phyloP scores from a whole-genome alignment of 768 basidiomycete genomes.

The Terana coerulea region DNA sequence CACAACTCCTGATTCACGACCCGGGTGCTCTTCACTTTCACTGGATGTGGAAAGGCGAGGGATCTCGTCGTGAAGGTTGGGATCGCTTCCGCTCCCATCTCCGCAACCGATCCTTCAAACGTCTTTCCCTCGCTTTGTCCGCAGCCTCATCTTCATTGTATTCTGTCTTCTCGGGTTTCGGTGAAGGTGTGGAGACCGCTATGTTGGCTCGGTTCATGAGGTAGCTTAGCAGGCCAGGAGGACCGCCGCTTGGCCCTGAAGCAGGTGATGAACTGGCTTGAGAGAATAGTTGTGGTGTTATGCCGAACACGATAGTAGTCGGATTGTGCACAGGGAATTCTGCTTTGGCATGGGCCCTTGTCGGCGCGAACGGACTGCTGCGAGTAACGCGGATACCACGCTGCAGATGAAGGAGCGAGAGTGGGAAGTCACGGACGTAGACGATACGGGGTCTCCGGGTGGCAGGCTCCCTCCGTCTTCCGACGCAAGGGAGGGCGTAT shows the following conservation, averaged over 20 bases:
- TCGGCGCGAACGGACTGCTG: constrained; percentile 74
- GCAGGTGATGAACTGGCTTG: background rate
- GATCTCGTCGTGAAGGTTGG: constrained; percentile 56
- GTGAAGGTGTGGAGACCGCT: constrained; percentile 26
- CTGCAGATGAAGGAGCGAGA: constrained; percentile 63
- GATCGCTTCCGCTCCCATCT: constrained; percentile 72
- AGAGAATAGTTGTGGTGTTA: constrained; percentile 67
- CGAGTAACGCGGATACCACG: constrained; percentile 78
- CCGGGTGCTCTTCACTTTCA: constrained; percentile 32
- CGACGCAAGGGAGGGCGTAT: constrained; percentile 38
- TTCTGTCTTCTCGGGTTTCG: constrained; percentile 41
- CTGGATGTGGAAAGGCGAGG: constrained; percentile 43
- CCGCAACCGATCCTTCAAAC: constrained; percentile 65
- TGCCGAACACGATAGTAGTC: constrained; percentile 84
- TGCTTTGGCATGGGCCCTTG: constrained; percentile 58
- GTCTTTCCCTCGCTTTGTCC: constrained; percentile 64
- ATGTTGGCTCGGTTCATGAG: constrained; percentile 41
- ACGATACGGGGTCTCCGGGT: constrained; percentile 62
- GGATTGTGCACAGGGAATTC: constrained; percentile 61
- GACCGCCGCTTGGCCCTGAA: constrained; percentile 8
- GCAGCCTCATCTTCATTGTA: constrained; percentile 68
- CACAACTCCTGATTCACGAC: constrained; percentile 33
- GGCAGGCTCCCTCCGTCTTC: constrained; percentile 21
- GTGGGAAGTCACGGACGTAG: constrained; percentile 81
- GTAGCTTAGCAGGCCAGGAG: constrained; percentile 38